Percentiles rank a stretch among this genome's conserved stretches.
Evolutionary conservation across 208 protist species (phyloP).

Genomic region (Crithidia acanthocephali): DNA sequence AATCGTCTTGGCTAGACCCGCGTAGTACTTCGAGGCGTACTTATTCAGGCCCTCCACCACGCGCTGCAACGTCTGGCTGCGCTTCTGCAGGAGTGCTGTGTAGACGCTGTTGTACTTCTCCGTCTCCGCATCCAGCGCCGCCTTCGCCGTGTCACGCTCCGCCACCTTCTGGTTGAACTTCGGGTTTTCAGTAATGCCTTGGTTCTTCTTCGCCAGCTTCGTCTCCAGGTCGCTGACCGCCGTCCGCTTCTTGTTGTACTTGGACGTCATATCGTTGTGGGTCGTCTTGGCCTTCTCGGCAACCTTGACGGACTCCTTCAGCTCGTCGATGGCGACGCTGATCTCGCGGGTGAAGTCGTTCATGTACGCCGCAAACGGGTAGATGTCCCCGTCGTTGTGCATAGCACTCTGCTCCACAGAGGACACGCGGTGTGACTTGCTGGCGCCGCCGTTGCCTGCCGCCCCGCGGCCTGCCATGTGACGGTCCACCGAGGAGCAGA

Average conservation of each 20-base stretch:
- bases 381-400: slow-evolving; percentile 16
- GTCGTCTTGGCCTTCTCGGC: slow-evolving; percentile 30
- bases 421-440: slow-evolving; percentile 4
- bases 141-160: slow-evolving; percentile 44
- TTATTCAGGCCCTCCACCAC: slow-evolving; percentile 33
- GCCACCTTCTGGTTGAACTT: slow-evolving; percentile 49
- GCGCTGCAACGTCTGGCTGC: slow-evolving; percentile 33
- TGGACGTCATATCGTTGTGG: slow-evolving; percentile 31
- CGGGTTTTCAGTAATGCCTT: slow-evolving; percentile 43
- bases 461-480: slow-evolving; percentile 34
- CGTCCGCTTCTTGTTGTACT: slow-evolving; percentile 44
- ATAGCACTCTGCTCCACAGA: background rate
- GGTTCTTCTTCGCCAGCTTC: slow-evolving; percentile 74
- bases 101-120: slow-evolving; percentile 25
- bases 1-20: slow-evolving; percentile 17
- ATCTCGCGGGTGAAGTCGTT: slow-evolving; percentile 64
- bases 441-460: background rate
- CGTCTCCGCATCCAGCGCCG: slow-evolving; percentile 34
- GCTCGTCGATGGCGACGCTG: slow-evolving; percentile 29
- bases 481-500: slow-evolving; percentile 48
- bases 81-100: slow-evolving; percentile 33
- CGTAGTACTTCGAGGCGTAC: slow-evolving; percentile 47
- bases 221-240: slow-evolving; percentile 44
- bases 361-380: slow-evolving; percentile 55
- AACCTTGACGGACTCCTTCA: slow-evolving; percentile 31